These are phyloP conservation scores for Penicillium manginii DNA, from an alignment of 495 filamentous ascomycete species.

Conservation along the genomic window DNA sequence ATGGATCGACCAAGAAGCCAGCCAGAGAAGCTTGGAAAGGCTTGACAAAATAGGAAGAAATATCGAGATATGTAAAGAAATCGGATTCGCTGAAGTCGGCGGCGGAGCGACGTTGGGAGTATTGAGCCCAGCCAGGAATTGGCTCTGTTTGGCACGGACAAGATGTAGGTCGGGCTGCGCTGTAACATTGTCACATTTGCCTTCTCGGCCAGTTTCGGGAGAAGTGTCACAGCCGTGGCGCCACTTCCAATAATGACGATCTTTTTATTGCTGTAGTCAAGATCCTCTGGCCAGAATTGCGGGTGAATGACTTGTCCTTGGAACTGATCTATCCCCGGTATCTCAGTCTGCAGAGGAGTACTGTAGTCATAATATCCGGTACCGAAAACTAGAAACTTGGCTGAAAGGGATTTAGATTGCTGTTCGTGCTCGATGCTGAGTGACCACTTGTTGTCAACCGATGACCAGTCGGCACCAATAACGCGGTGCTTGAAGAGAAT, in stretches of 20 bases:
- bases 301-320: conserved; percentile 42
- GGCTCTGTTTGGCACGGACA: conserved; percentile 39
- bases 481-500: conserved; percentile 55
- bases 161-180: conserved; percentile 55
- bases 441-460: conserved; percentile 53
- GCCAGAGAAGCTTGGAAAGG: conserved; percentile 44
- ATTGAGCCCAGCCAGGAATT: conserved; percentile 33
- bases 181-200: conserved; percentile 47
- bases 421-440: conserved; percentile 35
- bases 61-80: conserved; percentile 35
- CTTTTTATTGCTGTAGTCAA: conserved; percentile 43
- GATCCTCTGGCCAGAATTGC: conserved; percentile 45
- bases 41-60: conserved; percentile 42
- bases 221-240: conserved; percentile 49
- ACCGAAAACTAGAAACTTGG: conserved; percentile 13
- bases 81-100: conserved; percentile 35
- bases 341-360: conserved; percentile 46
- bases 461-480: conserved; percentile 48
- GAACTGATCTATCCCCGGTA: conserved; percentile 29
- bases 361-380: conserved; percentile 49
- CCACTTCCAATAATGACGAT: conserved; percentile 54
- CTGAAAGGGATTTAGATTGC: neutral
- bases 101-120: conserved; percentile 29
- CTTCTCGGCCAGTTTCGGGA: conserved; percentile 34
- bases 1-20: conserved; percentile 30